These are phyloP conservation scores for Crithidia bombi DNA, from an alignment of 208 protist genomes.

Conservation along the genomic window DNA sequence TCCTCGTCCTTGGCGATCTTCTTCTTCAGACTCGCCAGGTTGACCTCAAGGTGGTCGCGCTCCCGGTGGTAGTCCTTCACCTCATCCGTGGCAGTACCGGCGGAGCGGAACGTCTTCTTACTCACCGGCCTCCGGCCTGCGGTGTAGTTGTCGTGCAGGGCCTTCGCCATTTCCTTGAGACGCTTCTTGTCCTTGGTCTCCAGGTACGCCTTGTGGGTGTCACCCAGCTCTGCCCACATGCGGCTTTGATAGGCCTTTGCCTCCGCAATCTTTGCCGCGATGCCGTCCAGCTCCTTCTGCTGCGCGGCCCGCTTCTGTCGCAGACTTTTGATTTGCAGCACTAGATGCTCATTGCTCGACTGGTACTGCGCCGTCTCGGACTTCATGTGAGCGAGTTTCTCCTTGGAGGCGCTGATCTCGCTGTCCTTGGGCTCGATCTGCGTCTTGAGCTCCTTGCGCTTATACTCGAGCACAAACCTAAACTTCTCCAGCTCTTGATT, in stretches of 20 bases:
- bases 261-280: constrained; percentile 68
- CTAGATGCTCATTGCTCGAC: constrained; percentile 92
- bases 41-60: constrained; percentile 95
- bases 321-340: constrained; percentile 92
- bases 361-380: constrained; percentile 92
- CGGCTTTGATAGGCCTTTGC: constrained; percentile 88
- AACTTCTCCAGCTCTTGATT: constrained; percentile 99
- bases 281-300: constrained; percentile 89
- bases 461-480: constrained; percentile 99
- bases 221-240: constrained; percentile 88
- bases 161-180: constrained; percentile 93
- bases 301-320: constrained; percentile 94
- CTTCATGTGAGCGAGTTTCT: constrained; percentile 96
- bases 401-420: constrained; percentile 93
- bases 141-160: constrained; percentile 93
- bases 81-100: constrained; percentile 88
- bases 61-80: constrained; percentile 95
- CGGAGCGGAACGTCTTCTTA: constrained; percentile 42
- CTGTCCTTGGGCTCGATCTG: constrained; percentile 98
- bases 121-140: constrained; percentile 38
- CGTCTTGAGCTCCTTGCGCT: constrained; percentile 97
- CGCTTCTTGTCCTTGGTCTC: constrained; percentile 45
- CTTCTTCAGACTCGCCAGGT: constrained; percentile 92
- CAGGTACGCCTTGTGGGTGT: constrained; percentile 60
- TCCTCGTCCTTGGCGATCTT: constrained; percentile 95